phyloP scores from a whole-genome alignment of 2,329 filamentous ascomycete genomes.

The Curvularia lunata region DNA sequence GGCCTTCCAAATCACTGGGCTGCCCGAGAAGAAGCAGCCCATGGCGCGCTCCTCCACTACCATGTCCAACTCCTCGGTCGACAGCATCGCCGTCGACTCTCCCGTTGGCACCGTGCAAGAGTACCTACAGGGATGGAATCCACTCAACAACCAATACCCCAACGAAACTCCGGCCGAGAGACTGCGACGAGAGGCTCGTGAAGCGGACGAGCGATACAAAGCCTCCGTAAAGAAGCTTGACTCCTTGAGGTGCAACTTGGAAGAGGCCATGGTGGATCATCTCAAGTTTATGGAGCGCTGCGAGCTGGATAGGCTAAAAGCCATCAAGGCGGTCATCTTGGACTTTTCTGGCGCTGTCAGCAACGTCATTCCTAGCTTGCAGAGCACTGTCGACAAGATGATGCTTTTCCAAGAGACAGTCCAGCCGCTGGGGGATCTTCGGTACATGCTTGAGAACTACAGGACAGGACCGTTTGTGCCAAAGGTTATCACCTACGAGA shows the following conservation, averaged over 20 bases:
- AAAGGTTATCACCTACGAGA: slow-evolving; percentile 92
- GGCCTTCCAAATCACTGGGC: slow-evolving; percentile 83
- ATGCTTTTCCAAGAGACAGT: slow-evolving; percentile 99
- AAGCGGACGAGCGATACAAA: slow-evolving; percentile 95
- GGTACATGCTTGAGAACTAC: slow-evolving; percentile 96
- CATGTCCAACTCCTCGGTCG: slow-evolving; percentile 53
- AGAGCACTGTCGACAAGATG: slow-evolving; percentile 97
- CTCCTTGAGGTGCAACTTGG: slow-evolving; percentile 88
- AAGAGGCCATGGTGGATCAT: slow-evolving; percentile 91
- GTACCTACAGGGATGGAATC: slow-evolving; percentile 90
- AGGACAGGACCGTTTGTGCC: slow-evolving; percentile 92
- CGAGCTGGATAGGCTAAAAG: slow-evolving; percentile 93
- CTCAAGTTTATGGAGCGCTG: slow-evolving; percentile 96
- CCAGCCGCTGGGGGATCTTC: slow-evolving; percentile 86
- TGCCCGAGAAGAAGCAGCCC: slow-evolving; percentile 84
- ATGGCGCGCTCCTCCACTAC: slow-evolving; percentile 77
- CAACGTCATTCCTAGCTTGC: slow-evolving; percentile 95
- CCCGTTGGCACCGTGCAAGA: slow-evolving; percentile 86
- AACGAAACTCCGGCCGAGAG: slow-evolving; percentile 90
- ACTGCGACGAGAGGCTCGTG: slow-evolving; percentile 83
- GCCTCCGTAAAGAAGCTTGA: slow-evolving; percentile 83
- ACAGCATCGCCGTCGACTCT: slow-evolving; percentile 69
- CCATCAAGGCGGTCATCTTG: slow-evolving; percentile 96
- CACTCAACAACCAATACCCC: slow-evolving; percentile 86
- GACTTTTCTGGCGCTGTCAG: slow-evolving; percentile 97